Evolutionary conservation across 257 asterid genomes (phyloP).

Genomic region (Ocimum tenuiflorum): DNA sequence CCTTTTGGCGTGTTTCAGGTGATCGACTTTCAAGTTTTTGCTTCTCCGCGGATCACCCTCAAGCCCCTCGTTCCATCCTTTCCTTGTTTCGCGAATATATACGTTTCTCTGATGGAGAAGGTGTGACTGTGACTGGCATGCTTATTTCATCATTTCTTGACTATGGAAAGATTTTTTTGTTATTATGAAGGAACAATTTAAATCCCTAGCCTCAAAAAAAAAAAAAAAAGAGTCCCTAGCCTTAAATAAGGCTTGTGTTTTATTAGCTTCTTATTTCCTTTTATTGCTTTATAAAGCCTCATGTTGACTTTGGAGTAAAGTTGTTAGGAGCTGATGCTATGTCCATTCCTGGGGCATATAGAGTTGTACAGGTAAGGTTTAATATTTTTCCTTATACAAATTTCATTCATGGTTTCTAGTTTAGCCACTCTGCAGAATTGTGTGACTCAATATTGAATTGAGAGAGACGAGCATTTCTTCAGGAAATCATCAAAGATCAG

Average conservation of each 20-base stretch:
- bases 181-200: neutral
- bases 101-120: constrained; percentile 84
- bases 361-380: constrained; percentile 59
- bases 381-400: neutral
- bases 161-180: too few relatives aligned
- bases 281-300: constrained; percentile 51
- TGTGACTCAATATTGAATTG: neutral
- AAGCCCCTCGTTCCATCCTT: constrained; percentile 82
- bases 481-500: constrained; percentile 82
- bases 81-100: constrained; percentile 78
- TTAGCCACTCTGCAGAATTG: neutral
- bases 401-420: neutral
- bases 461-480: neutral
- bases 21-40: constrained; percentile 80
- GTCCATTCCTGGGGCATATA: constrained; percentile 82
- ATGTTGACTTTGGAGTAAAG: constrained; percentile 88
- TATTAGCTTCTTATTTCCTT: neutral
- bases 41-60: constrained; percentile 80
- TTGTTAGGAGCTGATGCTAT: constrained; percentile 81
- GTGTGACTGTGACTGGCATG: constrained; percentile 18
- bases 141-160: too few relatives aligned
- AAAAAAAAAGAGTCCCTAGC: too few relatives aligned
- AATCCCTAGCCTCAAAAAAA: too few relatives aligned
- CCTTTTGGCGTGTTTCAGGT: constrained; percentile 42
- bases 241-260: neutral